Percentiles rank a stretch among this genome's conserved stretches.
phyloP scores from a whole-genome alignment of 805 yeast species.

The Suhomyces tanzawaensis region DNA sequence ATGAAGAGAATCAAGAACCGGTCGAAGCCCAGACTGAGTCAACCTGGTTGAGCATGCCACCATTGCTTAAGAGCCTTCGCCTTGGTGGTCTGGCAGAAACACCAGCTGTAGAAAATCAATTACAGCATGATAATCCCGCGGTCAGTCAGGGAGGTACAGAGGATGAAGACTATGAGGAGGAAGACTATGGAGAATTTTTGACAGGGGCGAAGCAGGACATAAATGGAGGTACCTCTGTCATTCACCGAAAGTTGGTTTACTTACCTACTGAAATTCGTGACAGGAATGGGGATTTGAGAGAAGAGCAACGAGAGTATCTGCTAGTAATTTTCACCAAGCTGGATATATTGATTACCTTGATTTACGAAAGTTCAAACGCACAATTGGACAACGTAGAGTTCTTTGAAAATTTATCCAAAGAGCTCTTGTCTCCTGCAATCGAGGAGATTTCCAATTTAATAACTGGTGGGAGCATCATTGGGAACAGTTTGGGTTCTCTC shows the following conservation, averaged over 20 bases:
- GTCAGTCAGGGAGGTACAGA: conserved; percentile 3
- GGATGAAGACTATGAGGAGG: conserved; percentile 12
- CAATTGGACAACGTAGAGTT: conserved; percentile 23
- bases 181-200: conserved; percentile 21
- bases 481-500: conserved; percentile 30
- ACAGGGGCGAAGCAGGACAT: conserved; percentile 20
- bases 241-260: conserved; percentile 27
- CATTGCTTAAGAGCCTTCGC: conserved; percentile 5
- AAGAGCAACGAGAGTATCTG: conserved; percentile 24
- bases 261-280: conserved; percentile 13
- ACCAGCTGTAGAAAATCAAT: not conserved
- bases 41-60: conserved; percentile 12
- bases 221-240: conserved; percentile 3
- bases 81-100: not conserved
- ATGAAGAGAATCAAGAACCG: not conserved
- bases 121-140: not conserved
- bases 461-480: conserved; percentile 19
- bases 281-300: conserved; percentile 2
- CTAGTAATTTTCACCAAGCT: conserved; percentile 28
- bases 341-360: conserved; percentile 21
- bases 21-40: not conserved
- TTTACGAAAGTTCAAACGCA: conserved; percentile 29
- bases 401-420: conserved; percentile 18
- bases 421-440: conserved; percentile 18
- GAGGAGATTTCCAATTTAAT: conserved; percentile 20